phyloP scores from a whole-genome alignment of 306 rosid genomes.

The Begonia peltatifolia region DNA sequence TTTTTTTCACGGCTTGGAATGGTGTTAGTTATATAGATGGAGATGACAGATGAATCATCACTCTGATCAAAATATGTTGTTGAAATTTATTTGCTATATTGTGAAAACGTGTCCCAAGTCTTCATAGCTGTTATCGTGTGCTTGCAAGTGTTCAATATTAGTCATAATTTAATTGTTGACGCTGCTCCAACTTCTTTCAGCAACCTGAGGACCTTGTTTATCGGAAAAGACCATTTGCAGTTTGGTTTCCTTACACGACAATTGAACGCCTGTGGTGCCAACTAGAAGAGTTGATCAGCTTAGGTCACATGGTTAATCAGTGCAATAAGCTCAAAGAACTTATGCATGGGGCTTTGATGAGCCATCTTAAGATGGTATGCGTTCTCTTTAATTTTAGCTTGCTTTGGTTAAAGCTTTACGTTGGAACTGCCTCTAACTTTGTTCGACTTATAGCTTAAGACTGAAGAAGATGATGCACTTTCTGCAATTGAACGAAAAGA shows the following conservation, averaged over 20 bases:
- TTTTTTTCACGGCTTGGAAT: no score
- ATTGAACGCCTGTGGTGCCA: slow-evolving; percentile 54
- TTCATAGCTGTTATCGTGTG: no score
- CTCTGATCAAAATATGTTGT: no score
- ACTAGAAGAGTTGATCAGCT: slow-evolving; percentile 52
- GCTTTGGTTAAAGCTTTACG: not conserved
- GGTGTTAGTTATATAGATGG: no score
- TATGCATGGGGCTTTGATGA: slow-evolving; percentile 46
- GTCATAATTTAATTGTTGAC: no score
- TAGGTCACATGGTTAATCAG: slow-evolving; percentile 78
- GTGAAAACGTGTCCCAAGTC: no score
- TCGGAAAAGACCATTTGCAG: slow-evolving; percentile 67
- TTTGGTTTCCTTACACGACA: slow-evolving; percentile 80
- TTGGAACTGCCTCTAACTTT: not conserved
- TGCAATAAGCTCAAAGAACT: slow-evolving; percentile 56
- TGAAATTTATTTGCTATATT: no score
- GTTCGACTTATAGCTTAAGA: slow-evolving; percentile 3
- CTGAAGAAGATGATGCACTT: slow-evolving; percentile 5
- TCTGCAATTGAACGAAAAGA: not conserved
- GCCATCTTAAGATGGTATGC: slow-evolving; percentile 57
- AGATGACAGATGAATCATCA: no score
- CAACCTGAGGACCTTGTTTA: slow-evolving; percentile 53
- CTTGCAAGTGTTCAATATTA: no score
- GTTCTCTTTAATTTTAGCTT: not conserved
- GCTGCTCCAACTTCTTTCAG: no score